Base-by-base conservation (phyloP, 768 basidiomycete species). In the Stropharia rugosoannulata region DNA sequence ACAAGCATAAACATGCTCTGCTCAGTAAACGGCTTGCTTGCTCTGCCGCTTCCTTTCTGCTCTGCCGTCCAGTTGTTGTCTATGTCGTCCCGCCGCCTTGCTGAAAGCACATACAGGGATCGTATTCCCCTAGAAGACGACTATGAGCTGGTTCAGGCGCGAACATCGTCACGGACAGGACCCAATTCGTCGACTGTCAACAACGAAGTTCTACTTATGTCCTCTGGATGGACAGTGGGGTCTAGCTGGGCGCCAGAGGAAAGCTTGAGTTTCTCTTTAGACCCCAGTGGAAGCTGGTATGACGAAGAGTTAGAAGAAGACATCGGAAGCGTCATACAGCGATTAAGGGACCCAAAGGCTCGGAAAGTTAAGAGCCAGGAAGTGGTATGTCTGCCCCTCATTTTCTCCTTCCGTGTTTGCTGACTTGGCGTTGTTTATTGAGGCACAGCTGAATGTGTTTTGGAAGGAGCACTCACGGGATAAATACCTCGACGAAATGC, bases 241-340 rank as follows among this genome's bases (percentile, higher is more conserved):
- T 15, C 39, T 12, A 41, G 39, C 16, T 56, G 55, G 55, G 27
- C 37, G 13, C 37, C 48, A 1, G 22, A 25, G 9, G 59, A 61
- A 13, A n/a, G 51, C 12, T 19, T 13, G 3, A 37, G 50, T 2
- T 58, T 51, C 15, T 52, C 47, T 22, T 36, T 61, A 19, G 53
- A 61, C 27, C 48, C 52, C 7, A 27, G 51, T 27, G 39, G 50
- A 2, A 16, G 37, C 1, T 52, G 50, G 45, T 62, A 53, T 25
- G 60, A 62, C 9, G 45, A 59, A 41, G 54, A 35, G 3, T 25
- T 61, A 13, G 57, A 59, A 47, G 51, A 49, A 1, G 49, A 52
- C 1, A 39, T 45, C 37, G 45, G 27, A 39, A 15, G 39, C 16
- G 45, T 18, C 18, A 36, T 38, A 16, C 15, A 22, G 2, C 41